Evolutionary conservation across 2,329 filamentous ascomycete genomes (phyloP).

Genomic region (Bertia moriformis): DNA sequence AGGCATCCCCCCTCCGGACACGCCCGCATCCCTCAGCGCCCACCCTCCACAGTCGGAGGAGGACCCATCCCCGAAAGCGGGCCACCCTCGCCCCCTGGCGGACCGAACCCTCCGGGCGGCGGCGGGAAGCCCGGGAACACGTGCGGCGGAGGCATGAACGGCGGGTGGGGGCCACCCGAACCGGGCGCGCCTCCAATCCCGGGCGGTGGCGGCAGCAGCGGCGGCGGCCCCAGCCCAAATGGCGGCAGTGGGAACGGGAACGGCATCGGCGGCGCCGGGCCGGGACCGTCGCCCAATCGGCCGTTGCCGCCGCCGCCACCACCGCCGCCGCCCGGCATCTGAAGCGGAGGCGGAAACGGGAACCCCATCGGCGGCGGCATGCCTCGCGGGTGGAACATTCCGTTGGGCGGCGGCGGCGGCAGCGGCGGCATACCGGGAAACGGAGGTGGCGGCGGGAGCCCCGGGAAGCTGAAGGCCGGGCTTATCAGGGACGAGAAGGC

Average conservation of each 20-base stretch:
- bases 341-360: constrained; percentile 4
- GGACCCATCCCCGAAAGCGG: too few species aligned
- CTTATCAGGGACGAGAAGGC: constrained; percentile 19
- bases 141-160: not conserved
- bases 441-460: constrained; percentile 22
- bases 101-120: too few species aligned
- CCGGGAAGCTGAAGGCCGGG: constrained; percentile 49
- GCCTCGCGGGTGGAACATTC: not conserved
- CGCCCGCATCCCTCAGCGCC: too few species aligned
- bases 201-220: not conserved
- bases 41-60: too few species aligned
- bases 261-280: not conserved
- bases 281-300: too few species aligned
- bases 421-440: constrained; percentile 17
- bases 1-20: too few species aligned
- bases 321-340: constrained; percentile 6
- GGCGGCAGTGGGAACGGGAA: not conserved
- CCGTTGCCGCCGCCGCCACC: constrained; percentile 2
- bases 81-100: too few species aligned
- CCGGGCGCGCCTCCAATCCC: not conserved
- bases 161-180: not conserved
- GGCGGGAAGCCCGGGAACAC: not conserved
- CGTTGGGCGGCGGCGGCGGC: not conserved
- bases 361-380: too few species aligned
- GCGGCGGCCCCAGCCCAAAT: not conserved